A percentile compares a stretch with the other conserved stretches of the same genome.
Conservation (phyloP, 306 rosid genomes). For the Lathyrus tuberosus region DNA sequence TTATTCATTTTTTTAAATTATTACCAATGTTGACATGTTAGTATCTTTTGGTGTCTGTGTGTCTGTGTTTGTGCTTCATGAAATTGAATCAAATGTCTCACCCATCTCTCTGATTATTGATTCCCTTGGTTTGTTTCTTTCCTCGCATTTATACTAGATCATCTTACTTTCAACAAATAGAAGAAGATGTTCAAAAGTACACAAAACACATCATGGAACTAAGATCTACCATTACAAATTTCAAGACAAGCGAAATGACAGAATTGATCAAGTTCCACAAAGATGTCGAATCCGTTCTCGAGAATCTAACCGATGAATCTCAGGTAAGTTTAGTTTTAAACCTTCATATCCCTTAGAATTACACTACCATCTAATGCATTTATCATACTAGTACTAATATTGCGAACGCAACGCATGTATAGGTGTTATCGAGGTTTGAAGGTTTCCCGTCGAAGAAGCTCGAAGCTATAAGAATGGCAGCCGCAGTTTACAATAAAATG, state of each 20-base stretch:
- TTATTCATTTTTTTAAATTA: too few relatives aligned
- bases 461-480: slow-evolving; percentile 75
- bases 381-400: neutral
- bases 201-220: slow-evolving; percentile 60
- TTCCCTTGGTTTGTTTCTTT: neutral
- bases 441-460: slow-evolving; percentile 75
- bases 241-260: slow-evolving; percentile 66
- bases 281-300: slow-evolving; percentile 69
- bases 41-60: too few relatives aligned
- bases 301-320: slow-evolving; percentile 78
- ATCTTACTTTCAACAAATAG: slow-evolving; percentile 84
- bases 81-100: neutral
- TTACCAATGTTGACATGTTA: too few relatives aligned
- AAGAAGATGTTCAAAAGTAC: slow-evolving; percentile 74
- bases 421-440: slow-evolving; percentile 81
- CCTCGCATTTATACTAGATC: slow-evolving; percentile 53
- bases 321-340: slow-evolving; percentile 50
- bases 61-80: too few relatives aligned
- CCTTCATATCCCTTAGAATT: slow-evolving; percentile 4
- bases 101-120: neutral
- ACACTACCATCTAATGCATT: neutral
- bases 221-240: slow-evolving; percentile 51
- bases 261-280: slow-evolving; percentile 66
- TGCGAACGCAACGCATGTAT: neutral
- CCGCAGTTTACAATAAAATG: slow-evolving; percentile 56